phyloP scores from a whole-genome alignment of 208 protist species.

The Entamoeba moshkovskii region DNA sequence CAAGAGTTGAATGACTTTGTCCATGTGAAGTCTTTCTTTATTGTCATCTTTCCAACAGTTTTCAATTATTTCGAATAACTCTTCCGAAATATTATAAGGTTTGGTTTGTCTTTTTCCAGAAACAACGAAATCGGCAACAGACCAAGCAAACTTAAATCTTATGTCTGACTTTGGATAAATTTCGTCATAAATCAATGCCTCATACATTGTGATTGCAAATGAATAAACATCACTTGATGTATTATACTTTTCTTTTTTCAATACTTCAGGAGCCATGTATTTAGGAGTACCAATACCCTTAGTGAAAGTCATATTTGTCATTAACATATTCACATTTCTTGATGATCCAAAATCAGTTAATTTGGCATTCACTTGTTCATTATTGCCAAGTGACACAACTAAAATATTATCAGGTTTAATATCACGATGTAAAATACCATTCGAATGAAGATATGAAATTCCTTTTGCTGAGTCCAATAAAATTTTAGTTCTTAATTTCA shows the following conservation, averaged over 20 bases:
- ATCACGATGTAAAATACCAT: slow-evolving; percentile 5
- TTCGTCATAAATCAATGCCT: slow-evolving; percentile 33
- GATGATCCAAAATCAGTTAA: slow-evolving; percentile 12
- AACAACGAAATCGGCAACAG: not conserved
- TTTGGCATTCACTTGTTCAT: slow-evolving; percentile 1
- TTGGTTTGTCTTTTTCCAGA: not conserved
- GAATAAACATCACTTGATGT: slow-evolving; percentile 43
- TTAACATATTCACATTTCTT: no score
- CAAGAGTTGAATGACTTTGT: not conserved
- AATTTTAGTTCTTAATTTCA: not conserved
- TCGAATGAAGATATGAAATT: slow-evolving; percentile 9
- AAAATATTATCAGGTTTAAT: slow-evolving; percentile 12
- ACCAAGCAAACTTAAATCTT: not conserved
- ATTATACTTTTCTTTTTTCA: slow-evolving; percentile 26
- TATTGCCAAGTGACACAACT: not conserved
- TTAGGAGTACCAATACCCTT: slow-evolving; percentile 9
- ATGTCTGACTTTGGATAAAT: slow-evolving; percentile 2
- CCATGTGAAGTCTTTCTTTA: not conserved
- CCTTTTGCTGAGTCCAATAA: not conserved
- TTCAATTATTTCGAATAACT: not conserved
- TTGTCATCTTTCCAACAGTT: slow-evolving; percentile 3
- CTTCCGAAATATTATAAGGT: not conserved
- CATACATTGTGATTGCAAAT: slow-evolving; percentile 40
- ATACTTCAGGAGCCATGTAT: slow-evolving; percentile 41
- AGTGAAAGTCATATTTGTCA: not conserved